Percentiles rank a stretch among this genome's conserved stretches.
phyloP scores from a whole-genome alignment of 2,329 filamentous ascomycete genomes.

The Penicillium sp. region DNA sequence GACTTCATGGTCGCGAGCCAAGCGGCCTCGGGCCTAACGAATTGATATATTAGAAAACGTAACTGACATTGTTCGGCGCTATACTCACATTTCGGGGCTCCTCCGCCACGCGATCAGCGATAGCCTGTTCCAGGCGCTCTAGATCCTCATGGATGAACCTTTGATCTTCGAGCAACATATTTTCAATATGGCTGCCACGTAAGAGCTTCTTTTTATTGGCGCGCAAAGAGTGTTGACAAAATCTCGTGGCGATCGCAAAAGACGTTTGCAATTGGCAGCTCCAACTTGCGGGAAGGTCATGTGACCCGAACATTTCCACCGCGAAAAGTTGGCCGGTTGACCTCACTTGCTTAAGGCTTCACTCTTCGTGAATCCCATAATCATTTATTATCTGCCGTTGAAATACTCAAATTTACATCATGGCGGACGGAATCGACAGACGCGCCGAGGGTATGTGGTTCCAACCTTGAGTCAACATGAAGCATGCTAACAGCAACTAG shows the following conservation, averaged over 20 bases:
- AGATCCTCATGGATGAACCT: slow-evolving; percentile 93
- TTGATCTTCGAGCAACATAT: slow-evolving; percentile 87
- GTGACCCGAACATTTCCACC: slow-evolving; percentile 21
- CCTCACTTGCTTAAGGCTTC: slow-evolving; percentile 6
- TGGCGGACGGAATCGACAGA: slow-evolving; percentile 92
- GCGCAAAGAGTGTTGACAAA: slow-evolving; percentile 8
- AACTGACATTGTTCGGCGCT: slow-evolving; percentile 3
- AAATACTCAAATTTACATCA: slow-evolving; percentile 49
- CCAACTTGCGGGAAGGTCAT: slow-evolving; percentile 22
- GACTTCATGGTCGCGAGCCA: slow-evolving; percentile 91
- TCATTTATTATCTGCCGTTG: slow-evolving; percentile 11
- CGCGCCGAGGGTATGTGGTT: slow-evolving; percentile 66
- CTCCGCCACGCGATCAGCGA: slow-evolving; percentile 83
- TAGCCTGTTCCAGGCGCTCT: slow-evolving; percentile 90
- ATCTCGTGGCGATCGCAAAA: slow-evolving; percentile 5
- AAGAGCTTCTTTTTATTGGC: not conserved
- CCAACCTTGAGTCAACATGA: slow-evolving; percentile 4
- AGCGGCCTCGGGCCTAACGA: slow-evolving; percentile 76
- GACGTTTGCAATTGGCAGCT: slow-evolving; percentile 19
- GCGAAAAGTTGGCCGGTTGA: slow-evolving; percentile 25
- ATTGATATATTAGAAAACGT: slow-evolving; percentile 20
- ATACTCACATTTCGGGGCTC: slow-evolving; percentile 79
- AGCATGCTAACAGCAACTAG: slow-evolving; percentile 45
- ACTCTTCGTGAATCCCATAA: slow-evolving; percentile 11
- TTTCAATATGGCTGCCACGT: slow-evolving; percentile 16